Percentiles rank a stretch among this genome's conserved stretches.
Conservation (phyloP, 2,329 filamentous ascomycete species). For the Sporothrix curviconia region DNA sequence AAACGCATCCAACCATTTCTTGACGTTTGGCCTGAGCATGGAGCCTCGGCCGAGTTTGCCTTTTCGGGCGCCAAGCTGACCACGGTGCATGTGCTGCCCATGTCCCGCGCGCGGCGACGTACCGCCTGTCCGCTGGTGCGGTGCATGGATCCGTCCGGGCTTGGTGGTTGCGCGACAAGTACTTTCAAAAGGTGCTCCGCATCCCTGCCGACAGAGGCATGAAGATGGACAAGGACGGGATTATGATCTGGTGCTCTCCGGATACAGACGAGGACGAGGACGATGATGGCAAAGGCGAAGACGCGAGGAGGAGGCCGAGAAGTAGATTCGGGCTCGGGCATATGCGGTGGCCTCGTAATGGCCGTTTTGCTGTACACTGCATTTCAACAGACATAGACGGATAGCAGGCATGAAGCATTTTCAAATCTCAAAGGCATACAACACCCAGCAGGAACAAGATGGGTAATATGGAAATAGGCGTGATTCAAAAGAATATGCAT, state of each 20-base stretch:
- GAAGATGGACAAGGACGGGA: slow-evolving; percentile 60
- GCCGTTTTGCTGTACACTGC: too few species aligned
- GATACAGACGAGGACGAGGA: slow-evolving; percentile 25
- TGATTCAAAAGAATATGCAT: too few species aligned
- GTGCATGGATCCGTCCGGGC: slow-evolving; percentile 63
- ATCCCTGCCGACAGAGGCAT: slow-evolving; percentile 73
- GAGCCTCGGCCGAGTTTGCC: slow-evolving; percentile 89
- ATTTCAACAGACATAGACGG: too few species aligned
- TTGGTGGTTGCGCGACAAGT: slow-evolving; percentile 78
- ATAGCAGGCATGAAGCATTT: too few species aligned
- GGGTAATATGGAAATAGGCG: too few species aligned
- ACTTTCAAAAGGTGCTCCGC: slow-evolving; percentile 85
- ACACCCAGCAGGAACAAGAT: too few species aligned
- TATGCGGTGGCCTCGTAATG: too few species aligned
- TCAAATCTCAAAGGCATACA: too few species aligned
- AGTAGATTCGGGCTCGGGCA: too few species aligned
- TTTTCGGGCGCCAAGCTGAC: slow-evolving; percentile 84
- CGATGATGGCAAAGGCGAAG: slow-evolving; percentile 6
- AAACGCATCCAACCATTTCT: slow-evolving; percentile 88
- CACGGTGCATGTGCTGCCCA: slow-evolving; percentile 72
- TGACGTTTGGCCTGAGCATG: slow-evolving; percentile 89
- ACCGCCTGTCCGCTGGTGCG: slow-evolving; percentile 62
- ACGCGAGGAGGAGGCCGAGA: neutral
- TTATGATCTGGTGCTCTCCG: slow-evolving; percentile 55
- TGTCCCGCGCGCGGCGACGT: slow-evolving; percentile 71